Evolutionary conservation across 257 asterid genomes (phyloP), one percentile per base, ranked within the genome.

Genomic region (Nicotiana tomentosiformis): DNA sequence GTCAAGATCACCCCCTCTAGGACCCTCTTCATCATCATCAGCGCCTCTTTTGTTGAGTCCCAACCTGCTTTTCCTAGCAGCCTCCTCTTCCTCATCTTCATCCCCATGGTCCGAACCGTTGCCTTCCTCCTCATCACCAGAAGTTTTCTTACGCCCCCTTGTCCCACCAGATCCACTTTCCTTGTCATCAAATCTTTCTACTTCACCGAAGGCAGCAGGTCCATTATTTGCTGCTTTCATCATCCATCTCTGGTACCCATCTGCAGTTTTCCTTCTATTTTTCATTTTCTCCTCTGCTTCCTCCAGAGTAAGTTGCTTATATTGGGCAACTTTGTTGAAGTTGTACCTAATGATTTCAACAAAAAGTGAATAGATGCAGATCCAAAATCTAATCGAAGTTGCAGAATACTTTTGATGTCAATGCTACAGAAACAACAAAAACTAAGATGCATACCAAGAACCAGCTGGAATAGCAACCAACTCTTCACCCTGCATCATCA

Each of bases 221-320:
- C 99, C 99, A 86, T 91, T 91, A 74, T 88, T 92, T 83, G 98
- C 98, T 29, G 93, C 97, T 89, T 96, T 96, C 98, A 96, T 94
- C 98, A 93, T 96, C 99, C 99, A 96, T 88, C 99, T 90, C 84
- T 94, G 86, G 86, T 96, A 96, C 82, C 99, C 99, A 89, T 96
- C 99, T 66, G 99, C 99, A 74, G 97, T 96, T 91, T 91, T 96
- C 89, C 99, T 90, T 87, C 98, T 88, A 85, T 95, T 95, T 84
- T 89, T 93, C 98, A 96, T 96, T 90, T 94, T 96, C 88, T 96
- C 99, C 85, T 96, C 99, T 23, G 99, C 99, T 89, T 96, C 99
- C 88, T 96, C 99, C 90, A 96, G 85, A 17, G 99, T 94, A 78
- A 96, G 98, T 87, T 94, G 98, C 87, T 96, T 96, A 85, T 96